These are phyloP conservation scores for Rubia occidens DNA, from an alignment of 305 asterid species.

Conservation along the genomic window DNA sequence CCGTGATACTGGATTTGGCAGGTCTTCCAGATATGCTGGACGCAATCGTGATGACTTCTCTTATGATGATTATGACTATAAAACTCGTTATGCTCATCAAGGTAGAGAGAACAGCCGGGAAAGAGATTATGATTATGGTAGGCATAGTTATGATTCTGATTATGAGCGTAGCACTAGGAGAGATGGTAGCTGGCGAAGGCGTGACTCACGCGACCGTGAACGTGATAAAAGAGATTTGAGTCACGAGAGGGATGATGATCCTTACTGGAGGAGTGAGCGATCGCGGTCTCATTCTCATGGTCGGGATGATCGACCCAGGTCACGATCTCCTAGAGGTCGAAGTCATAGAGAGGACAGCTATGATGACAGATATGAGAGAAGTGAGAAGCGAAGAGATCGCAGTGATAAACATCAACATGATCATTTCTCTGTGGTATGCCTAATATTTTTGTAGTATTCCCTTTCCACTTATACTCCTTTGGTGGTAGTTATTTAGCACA, in stretches of 20 bases:
- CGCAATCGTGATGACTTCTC: constrained; percentile 72
- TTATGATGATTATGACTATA: constrained; percentile 84
- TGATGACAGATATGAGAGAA: constrained; percentile 70
- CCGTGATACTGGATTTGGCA: constrained; percentile 41
- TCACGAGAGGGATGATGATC: constrained; percentile 74
- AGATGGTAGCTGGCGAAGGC: constrained; percentile 76
- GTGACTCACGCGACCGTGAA: constrained; percentile 75
- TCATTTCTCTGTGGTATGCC: constrained; percentile 55
- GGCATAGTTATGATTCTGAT: constrained; percentile 84
- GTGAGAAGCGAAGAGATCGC: constrained; percentile 67
- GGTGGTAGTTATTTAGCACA: constrained; percentile 15
- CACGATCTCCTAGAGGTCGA: constrained; percentile 90
- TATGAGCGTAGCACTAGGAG: constrained; percentile 70
- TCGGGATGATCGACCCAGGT: constrained; percentile 61
- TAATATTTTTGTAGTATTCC: constrained; percentile 10
- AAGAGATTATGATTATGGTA: constrained; percentile 68
- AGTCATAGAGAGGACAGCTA: constrained; percentile 82
- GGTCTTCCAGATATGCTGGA: constrained; percentile 76
- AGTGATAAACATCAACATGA: constrained; percentile 64
- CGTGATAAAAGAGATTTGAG: constrained; percentile 71
- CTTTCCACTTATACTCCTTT: constrained; percentile 11
- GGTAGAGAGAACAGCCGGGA: constrained; percentile 77
- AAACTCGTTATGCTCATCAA: constrained; percentile 49
- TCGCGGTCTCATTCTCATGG: constrained; percentile 76
- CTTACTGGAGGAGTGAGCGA: constrained; percentile 50